Conservation (phyloP, 768 basidiomycete genomes). For the Aureoboletus auriporus region DNA sequence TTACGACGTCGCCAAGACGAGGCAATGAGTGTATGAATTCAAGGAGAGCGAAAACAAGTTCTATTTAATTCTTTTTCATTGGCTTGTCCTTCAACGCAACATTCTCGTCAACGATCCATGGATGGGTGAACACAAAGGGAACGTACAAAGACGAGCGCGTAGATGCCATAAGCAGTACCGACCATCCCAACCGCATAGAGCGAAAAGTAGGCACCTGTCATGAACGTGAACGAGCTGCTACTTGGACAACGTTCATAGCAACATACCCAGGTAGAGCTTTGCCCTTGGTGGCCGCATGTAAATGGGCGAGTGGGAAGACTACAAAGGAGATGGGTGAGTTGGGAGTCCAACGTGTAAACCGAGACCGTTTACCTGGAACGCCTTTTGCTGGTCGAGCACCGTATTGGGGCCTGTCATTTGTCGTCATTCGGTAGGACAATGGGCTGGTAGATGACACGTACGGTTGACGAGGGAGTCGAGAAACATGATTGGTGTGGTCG, state of each 20-base stretch:
- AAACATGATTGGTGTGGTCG: constrained; percentile 42
- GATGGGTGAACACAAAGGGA: not conserved
- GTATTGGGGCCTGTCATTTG: constrained; percentile 51
- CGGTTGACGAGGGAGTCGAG: constrained; percentile 64
- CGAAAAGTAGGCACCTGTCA: constrained; percentile 52
- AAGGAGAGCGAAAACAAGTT: constrained; percentile 6
- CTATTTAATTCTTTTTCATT: constrained; percentile 21
- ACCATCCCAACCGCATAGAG: constrained; percentile 52
- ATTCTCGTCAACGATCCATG: not conserved
- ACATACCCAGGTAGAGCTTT: constrained; percentile 59
- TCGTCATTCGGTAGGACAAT: not conserved
- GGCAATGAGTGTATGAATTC: constrained; percentile 13
- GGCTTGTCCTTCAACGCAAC: constrained; percentile 27
- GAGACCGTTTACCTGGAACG: constrained; percentile 49
- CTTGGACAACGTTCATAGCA: no score
- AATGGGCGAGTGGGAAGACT: constrained; percentile 44
- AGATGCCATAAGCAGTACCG: constrained; percentile 49
- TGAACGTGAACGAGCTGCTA: not conserved
- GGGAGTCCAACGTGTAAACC: not conserved
- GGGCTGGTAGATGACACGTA: constrained; percentile 30
- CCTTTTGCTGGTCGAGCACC: constrained; percentile 61
- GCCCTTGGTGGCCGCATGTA: constrained; percentile 61
- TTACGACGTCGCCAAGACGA: no score
- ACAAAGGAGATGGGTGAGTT: constrained; percentile 10
- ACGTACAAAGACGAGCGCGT: constrained; percentile 44